These are phyloP conservation scores for Penicillium diatomitis DNA, from an alignment of 495 filamentous ascomycete genomes.

Conservation along the genomic window DNA sequence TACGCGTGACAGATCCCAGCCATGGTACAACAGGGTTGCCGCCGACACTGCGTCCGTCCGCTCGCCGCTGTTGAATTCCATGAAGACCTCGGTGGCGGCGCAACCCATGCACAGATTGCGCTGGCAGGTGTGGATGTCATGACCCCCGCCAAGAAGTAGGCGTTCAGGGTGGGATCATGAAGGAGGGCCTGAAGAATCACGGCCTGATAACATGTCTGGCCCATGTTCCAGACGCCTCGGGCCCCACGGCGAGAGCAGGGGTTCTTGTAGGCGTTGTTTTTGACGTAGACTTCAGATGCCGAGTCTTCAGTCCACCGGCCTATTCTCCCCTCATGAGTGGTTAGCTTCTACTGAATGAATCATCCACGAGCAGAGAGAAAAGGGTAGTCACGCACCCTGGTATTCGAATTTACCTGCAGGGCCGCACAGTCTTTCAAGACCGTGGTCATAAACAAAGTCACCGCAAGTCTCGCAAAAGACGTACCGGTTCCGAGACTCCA, in stretches of 20 bases:
- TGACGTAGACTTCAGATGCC: slow-evolving; percentile 33
- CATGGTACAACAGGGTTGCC: slow-evolving; percentile 56
- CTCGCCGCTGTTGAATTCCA: slow-evolving; percentile 75
- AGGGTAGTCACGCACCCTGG: slow-evolving; percentile 9
- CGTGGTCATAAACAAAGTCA: slow-evolving; percentile 83
- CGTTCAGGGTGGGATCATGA: slow-evolving; percentile 78
- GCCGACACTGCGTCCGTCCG: slow-evolving; percentile 77
- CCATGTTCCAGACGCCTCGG: slow-evolving; percentile 88
- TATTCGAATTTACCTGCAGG: slow-evolving; percentile 19
- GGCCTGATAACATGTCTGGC: slow-evolving; percentile 88
- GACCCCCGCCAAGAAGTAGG: slow-evolving; percentile 83
- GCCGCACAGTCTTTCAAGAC: slow-evolving; percentile 56
- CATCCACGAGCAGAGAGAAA: not conserved
- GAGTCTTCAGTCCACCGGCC: slow-evolving; percentile 20
- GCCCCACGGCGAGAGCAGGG: slow-evolving; percentile 44
- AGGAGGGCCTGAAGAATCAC: slow-evolving; percentile 81
- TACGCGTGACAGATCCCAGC: slow-evolving; percentile 19
- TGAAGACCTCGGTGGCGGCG: slow-evolving; percentile 83
- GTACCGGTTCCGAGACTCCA: slow-evolving; percentile 68
- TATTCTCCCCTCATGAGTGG: slow-evolving; percentile 8
- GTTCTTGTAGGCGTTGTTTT: slow-evolving; percentile 35
- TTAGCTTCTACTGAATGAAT: slow-evolving; percentile 1
- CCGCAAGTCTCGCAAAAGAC: slow-evolving; percentile 77
- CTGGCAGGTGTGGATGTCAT: slow-evolving; percentile 60
- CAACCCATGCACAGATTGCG: slow-evolving; percentile 62